Percentiles rank a stretch among this genome's conserved stretches.
Conservation (phyloP, 805 yeast species). For the Maudiozyma serrabonitensis region DNA sequence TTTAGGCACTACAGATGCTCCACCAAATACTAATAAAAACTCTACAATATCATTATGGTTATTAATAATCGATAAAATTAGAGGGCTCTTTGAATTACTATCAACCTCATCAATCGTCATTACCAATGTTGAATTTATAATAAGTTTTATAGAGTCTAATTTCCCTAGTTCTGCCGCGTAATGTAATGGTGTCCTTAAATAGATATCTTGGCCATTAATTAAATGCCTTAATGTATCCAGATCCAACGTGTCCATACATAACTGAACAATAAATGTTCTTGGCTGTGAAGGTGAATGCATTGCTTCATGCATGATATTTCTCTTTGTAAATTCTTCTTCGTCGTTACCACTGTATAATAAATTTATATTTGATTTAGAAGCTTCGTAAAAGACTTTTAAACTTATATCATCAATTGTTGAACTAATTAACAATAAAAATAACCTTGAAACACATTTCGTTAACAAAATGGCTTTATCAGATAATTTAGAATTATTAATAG, state of each 20-base stretch:
- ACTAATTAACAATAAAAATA: slow-evolving; percentile 60
- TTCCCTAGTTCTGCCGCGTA: slow-evolving; percentile 64
- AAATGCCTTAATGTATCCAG: slow-evolving; percentile 18
- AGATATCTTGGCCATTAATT: slow-evolving; percentile 44
- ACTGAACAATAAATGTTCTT: slow-evolving; percentile 30
- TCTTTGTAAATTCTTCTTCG: slow-evolving; percentile 41
- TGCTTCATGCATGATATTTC: slow-evolving; percentile 69
- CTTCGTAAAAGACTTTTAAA: slow-evolving; percentile 36
- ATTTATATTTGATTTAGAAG: slow-evolving; percentile 38
- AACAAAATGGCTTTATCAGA: slow-evolving; percentile 15
- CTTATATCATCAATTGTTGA: slow-evolving; percentile 51
- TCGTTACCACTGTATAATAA: slow-evolving; percentile 55
- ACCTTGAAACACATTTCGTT: slow-evolving; percentile 43
- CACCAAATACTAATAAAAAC: slow-evolving; percentile 37
- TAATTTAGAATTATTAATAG: slow-evolving; percentile 5
- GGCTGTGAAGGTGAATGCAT: slow-evolving; percentile 25
- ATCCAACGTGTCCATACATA: slow-evolving; percentile 14
- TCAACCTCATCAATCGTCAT: slow-evolving; percentile 39
- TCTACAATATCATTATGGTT: slow-evolving; percentile 48
- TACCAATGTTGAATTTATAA: slow-evolving; percentile 28
- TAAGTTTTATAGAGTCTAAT: slow-evolving; percentile 32
- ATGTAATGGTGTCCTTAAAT: slow-evolving; percentile 78
- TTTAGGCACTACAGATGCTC: slow-evolving; percentile 17
- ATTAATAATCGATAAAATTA: slow-evolving; percentile 67
- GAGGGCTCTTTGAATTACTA: slow-evolving; percentile 72